These are phyloP conservation scores for Exophiala aquamarina DNA, from an alignment of 2,329 filamentous ascomycete species.

Conservation along the genomic window DNA sequence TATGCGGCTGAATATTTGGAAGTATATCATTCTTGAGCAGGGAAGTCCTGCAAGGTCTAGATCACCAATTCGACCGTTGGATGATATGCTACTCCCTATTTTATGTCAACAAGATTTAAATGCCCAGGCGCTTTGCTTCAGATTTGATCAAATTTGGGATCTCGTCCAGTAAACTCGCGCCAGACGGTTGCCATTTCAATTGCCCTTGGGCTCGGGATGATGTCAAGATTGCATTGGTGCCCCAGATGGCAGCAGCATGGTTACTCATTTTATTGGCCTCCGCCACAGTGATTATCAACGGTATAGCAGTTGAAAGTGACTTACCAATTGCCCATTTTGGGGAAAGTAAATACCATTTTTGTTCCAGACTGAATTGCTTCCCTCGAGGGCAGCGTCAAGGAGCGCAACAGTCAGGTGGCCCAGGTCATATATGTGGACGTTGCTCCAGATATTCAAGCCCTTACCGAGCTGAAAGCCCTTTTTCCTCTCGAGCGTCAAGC, in stretches of 20 bases:
- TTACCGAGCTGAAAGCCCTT: conserved; percentile 46
- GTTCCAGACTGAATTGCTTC: conserved; percentile 36
- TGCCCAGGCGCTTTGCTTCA: not conserved
- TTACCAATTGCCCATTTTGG: conserved; percentile 29
- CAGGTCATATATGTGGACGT: conserved; percentile 53
- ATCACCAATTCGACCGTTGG: no score
- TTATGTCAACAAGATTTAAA: no score
- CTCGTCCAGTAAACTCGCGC: not conserved
- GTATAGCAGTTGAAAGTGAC: conserved; percentile 9
- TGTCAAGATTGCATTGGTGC: conserved; percentile 32
- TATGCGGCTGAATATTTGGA: no score
- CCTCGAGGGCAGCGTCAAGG: conserved; percentile 43
- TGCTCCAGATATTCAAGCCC: conserved; percentile 52
- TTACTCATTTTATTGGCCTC: conserved; percentile 29
- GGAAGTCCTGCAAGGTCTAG: no score
- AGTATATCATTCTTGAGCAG: no score
- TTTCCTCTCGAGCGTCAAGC: conserved; percentile 43
- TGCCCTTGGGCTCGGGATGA: conserved; percentile 26
- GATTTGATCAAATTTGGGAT: not conserved
- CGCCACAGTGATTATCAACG: conserved; percentile 20
- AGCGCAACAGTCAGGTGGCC: conserved; percentile 45
- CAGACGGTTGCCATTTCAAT: conserved; percentile 30
- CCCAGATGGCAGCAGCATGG: conserved; percentile 31
- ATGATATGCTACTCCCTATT: no score
- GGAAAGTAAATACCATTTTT: conserved; percentile 41